These are phyloP conservation scores for Termitomyces sp. DNA, from an alignment of 768 basidiomycete species.

Conservation along the genomic window DNA sequence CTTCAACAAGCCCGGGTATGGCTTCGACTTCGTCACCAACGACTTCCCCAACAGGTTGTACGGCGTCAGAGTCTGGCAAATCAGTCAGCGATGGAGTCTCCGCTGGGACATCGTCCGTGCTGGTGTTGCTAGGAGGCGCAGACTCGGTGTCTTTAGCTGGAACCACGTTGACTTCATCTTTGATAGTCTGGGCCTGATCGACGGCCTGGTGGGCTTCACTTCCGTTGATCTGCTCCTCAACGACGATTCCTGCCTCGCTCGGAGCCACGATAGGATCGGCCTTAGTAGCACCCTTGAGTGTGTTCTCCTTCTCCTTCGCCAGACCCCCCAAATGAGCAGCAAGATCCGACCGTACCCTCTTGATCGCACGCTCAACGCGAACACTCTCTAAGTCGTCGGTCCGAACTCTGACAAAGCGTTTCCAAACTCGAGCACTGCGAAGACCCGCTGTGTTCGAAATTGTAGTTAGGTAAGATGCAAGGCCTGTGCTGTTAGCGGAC, in stretches of 20 bases:
- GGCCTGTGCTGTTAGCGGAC: constrained; percentile 53
- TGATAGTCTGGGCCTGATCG: constrained; percentile 30
- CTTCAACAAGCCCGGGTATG: constrained; percentile 7
- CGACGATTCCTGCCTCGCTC: constrained; percentile 17
- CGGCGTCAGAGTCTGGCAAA: constrained; percentile 1
- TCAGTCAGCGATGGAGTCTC: constrained; percentile 9
- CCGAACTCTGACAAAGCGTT: constrained; percentile 78
- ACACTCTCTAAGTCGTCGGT: constrained; percentile 87
- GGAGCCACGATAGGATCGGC: constrained; percentile 10
- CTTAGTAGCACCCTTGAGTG: constrained; percentile 11
- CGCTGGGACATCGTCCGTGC: constrained; percentile 4
- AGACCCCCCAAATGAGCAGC: constrained; percentile 56
- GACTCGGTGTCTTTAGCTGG: constrained; percentile 11
- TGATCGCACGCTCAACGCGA: constrained; percentile 82
- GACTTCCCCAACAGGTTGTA: constrained; percentile 1
- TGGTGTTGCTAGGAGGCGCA: background rate
- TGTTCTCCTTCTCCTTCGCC: constrained; percentile 28
- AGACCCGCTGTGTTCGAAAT: constrained; percentile 63
- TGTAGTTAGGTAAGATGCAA: constrained; percentile 78
- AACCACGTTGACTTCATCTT: constrained; percentile 19
- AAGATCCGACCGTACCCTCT: constrained; percentile 80
- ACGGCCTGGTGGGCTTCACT: constrained; percentile 35
- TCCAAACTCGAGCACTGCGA: constrained; percentile 70
- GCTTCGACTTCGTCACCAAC: background rate
- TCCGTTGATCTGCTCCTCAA: constrained; percentile 24